phyloP scores from a whole-genome alignment of 805 yeast genomes.

The Tetrapisispora pingtungensis region DNA sequence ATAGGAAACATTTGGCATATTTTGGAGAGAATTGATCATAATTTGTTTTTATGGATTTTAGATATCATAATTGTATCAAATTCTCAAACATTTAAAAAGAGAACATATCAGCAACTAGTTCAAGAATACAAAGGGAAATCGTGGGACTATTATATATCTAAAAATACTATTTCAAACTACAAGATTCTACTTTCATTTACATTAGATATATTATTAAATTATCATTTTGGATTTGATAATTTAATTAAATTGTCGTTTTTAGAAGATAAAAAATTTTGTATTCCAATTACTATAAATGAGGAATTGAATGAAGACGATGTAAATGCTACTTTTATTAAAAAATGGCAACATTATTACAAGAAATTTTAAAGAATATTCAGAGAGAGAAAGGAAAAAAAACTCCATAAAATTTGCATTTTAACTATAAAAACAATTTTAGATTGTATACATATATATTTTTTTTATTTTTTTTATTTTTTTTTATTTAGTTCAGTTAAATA shows the following conservation, averaged over 20 bases:
- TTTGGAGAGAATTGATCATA: conserved; percentile 25
- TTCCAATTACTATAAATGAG: conserved; percentile 22
- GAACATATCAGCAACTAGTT: conserved; percentile 15
- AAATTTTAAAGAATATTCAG: conserved; percentile 16
- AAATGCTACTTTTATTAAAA: conserved; percentile 22
- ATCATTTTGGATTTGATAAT: conserved; percentile 42
- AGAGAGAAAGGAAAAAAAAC: too few relatives aligned
- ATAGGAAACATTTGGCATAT: conserved; percentile 27
- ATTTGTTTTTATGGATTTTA: conserved; percentile 27
- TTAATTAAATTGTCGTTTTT: conserved; percentile 23
- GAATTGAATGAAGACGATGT: conserved; percentile 14
- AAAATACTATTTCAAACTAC: conserved; percentile 31
- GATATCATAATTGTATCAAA: conserved; percentile 27
- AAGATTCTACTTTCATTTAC: conserved; percentile 33
- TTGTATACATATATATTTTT: too few relatives aligned
- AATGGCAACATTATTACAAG: conserved; percentile 28
- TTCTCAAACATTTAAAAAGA: conserved; percentile 28
- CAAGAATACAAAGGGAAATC: conserved; percentile 15
- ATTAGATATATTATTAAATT: conserved; percentile 35
- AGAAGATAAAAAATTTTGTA: conserved; percentile 18
- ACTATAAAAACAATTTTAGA: too few relatives aligned
- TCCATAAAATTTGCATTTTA: too few relatives aligned
- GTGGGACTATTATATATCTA: conserved; percentile 28
- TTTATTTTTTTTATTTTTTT: too few relatives aligned
- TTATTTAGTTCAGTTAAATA: too few relatives aligned